Evolutionary conservation across 140 eudicot species (phyloP), one percentile per base, ranked within the genome.

Genomic region (Cichorium intybus): DNA sequence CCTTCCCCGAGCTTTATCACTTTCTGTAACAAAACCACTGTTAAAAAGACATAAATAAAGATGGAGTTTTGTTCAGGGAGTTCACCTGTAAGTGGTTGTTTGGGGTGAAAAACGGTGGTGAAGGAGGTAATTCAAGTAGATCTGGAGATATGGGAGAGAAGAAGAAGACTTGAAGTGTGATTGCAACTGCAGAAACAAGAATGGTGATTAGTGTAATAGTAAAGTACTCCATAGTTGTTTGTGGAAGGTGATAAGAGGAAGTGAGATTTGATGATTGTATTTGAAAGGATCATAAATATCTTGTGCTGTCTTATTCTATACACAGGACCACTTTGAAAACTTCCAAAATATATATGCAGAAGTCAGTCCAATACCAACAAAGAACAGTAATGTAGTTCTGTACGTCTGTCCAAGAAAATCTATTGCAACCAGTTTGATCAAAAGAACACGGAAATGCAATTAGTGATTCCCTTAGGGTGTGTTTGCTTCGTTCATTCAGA

Each of bases 1-100:
- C 97, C 95, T 77, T 91, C 89, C 35, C 97, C 96, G 21, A 91
- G 80, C 77, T 87, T 91, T 11, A 34, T 72, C 27, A 85, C 95
- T 61, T 39, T 43, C 97, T 91, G 62, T 7, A 56, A 77, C 20
- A 21, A 54, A 37, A 31, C 22, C 35, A 24, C 21, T 22, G 35
- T 34, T 21, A 69, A 56, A 29, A 24, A n/a, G n/a, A 74, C 6
- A 3, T 8, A 23, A 16, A 27, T 1, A 33, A 16, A 52, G 27
- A 33, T 3, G 24, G 51, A 21, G 9, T 15, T 46, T 16, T 54
- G 60, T 11, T 58, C 0, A n/a, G 14, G 22, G 43, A 55, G 53
- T 7, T 67, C n/a, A 89, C 95, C 87, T 86, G 95, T 45, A 86
- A 70, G 67, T 73, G 64, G 63, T 47, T 69, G 73, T 84, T 89